phyloP scores from a whole-genome alignment of 2,329 filamentous ascomycete species.

The Colletotrichum simmondsii region DNA sequence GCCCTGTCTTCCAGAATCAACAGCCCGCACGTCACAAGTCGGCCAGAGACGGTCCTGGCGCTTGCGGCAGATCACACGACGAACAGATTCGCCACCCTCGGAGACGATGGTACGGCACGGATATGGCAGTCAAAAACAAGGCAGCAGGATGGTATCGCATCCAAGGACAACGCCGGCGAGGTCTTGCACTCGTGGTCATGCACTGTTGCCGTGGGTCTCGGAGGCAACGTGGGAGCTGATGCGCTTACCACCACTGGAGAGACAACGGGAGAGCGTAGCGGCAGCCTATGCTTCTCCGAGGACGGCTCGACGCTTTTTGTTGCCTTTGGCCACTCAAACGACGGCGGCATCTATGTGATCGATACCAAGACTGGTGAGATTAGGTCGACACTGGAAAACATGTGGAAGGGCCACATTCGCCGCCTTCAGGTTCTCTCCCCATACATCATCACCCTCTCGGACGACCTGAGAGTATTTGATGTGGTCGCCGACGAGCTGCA shows the following conservation, averaged over 20 bases:
- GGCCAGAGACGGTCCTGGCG: slow-evolving; percentile 73
- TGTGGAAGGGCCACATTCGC: slow-evolving; percentile 74
- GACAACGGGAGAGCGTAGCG: slow-evolving; percentile 57
- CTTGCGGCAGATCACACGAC: slow-evolving; percentile 76
- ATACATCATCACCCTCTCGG: slow-evolving; percentile 80
- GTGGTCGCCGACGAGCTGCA: slow-evolving; percentile 81
- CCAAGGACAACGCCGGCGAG: slow-evolving; percentile 67
- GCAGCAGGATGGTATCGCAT: slow-evolving; percentile 73
- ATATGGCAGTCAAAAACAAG: slow-evolving; percentile 84
- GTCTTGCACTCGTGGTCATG: slow-evolving; percentile 81
- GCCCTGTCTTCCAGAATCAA: slow-evolving; percentile 86
- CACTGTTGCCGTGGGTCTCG: slow-evolving; percentile 45
- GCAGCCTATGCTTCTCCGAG: slow-evolving; percentile 80
- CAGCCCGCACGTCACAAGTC: slow-evolving; percentile 75
- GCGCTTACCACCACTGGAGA: slow-evolving; percentile 42
- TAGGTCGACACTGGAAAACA: slow-evolving; percentile 72
- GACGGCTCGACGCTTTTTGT: slow-evolving; percentile 87
- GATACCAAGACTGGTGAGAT: slow-evolving; percentile 77
- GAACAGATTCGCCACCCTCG: slow-evolving; percentile 84
- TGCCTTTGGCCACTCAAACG: slow-evolving; percentile 64
- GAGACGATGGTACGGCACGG: slow-evolving; percentile 80
- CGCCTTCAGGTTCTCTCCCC: slow-evolving; percentile 78
- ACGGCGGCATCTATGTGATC: slow-evolving; percentile 78
- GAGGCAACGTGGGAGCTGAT: slow-evolving; percentile 46
- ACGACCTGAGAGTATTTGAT: slow-evolving; percentile 83